Base-by-base conservation (phyloP, 192 early-diverging fungal genomes). In the Lunasporangiospora selenospora region DNA sequence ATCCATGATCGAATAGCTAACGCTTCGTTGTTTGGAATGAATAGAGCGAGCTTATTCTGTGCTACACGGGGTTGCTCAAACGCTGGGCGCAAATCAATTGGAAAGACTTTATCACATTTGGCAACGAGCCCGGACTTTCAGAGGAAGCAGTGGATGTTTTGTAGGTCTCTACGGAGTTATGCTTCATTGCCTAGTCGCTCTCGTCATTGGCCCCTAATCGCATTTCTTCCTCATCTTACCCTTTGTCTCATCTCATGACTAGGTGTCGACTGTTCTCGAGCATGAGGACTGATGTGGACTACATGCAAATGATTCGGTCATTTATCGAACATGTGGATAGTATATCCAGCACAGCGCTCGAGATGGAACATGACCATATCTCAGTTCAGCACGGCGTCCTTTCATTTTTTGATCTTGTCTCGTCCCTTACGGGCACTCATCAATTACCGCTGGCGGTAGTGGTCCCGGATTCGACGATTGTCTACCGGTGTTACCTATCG, bases 71-170 rank as follows among this genome's bases (percentile, higher is more conserved):
- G 18, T 60, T 71, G 39, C 50, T 82, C 21, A 67, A 66, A 40
- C 65, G 69, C 39, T 85, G 83, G 83, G 63, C 73, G 6, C 69
- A 77, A 44, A 43, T 79, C 36, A 61, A 77, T 29, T 81, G 77
- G 78, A 47, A 42, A 5, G 56, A 67, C 19, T 77, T 76, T 48
- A 40, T 62, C 8, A 57, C 64, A n/a, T 36, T 66, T 27, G 65
- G 73, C 19, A 53, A 49, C 21, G 42, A 49, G 41, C 52, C 63
- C 15, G 59, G 43, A 15, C 49, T 60, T 3, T 45, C 69, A 0
- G 24, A 37, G 23, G 30, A 71, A n/a, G 58, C 50, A 1, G 18
- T 44, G 13, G 44, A 71, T 13, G 63, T 75, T 50, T 13, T 57
- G 75, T 75, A 67, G 53, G 62, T 53, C 60, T 6, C n/a, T n/a